Evolutionary conservation across 352 stramenopile genomes (phyloP).

Genomic region (Phytophthora cryptogea): DNA sequence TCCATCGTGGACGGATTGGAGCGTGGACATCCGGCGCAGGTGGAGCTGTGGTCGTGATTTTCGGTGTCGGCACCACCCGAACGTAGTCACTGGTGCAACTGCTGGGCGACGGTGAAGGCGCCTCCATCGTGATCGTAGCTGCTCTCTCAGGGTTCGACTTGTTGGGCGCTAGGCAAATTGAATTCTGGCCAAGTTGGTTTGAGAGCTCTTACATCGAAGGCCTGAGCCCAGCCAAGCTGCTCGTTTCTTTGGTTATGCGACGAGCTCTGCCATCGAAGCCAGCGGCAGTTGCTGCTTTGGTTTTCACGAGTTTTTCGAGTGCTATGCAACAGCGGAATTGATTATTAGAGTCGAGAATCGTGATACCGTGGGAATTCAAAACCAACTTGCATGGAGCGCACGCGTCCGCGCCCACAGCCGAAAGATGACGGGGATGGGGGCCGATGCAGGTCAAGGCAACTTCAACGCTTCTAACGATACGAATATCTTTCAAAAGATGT

Average conservation of each 20-base stretch:
- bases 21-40: slow-evolving; percentile 1
- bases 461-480: not conserved
- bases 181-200: slow-evolving; percentile 6
- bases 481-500: no score
- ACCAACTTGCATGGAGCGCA: slow-evolving; percentile 4
- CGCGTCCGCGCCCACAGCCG: slow-evolving; percentile 1
- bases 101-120: no score
- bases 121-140: no score
- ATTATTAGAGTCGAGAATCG: slow-evolving; percentile 19
- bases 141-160: not conserved
- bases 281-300: not conserved
- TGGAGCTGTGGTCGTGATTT: slow-evolving; percentile 5
- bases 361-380: slow-evolving; percentile 13
- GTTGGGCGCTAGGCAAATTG: slow-evolving; percentile 12
- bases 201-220: no score
- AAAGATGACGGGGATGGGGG: slow-evolving; percentile 19
- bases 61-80: slow-evolving; percentile 7
- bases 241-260: slow-evolving; percentile 14
- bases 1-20: no score
- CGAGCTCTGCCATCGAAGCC: not conserved
- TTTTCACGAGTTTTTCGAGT: no score
- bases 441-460: slow-evolving; percentile 6
- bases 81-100: slow-evolving; percentile 2
- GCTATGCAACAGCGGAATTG: slow-evolving; percentile 13
- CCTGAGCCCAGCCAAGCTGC: not conserved